These are phyloP conservation scores for Cucumis hystrix DNA, from an alignment of 306 rosid species.

Conservation along the genomic window DNA sequence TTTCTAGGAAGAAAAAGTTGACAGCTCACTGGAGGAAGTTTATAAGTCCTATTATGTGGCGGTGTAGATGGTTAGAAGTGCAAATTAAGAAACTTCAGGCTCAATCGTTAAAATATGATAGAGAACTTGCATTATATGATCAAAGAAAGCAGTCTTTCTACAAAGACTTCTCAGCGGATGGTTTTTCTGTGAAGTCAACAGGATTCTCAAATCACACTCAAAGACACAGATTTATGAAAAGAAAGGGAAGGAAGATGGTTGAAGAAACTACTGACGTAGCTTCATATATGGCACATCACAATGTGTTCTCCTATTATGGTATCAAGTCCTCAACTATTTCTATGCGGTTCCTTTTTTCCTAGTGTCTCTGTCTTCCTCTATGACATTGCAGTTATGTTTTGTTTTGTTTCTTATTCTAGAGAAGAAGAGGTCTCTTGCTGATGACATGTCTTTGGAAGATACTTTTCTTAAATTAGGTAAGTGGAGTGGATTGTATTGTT, in stretches of 20 bases:
- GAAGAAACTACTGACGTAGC: slow-evolving; percentile 56
- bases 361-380: slow-evolving; percentile 11
- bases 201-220: slow-evolving; percentile 32
- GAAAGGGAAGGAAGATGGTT: slow-evolving; percentile 67
- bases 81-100: slow-evolving; percentile 43
- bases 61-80: slow-evolving; percentile 76
- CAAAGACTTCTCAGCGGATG: slow-evolving; percentile 25
- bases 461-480: slow-evolving; percentile 58
- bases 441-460: slow-evolving; percentile 31
- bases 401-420: slow-evolving; percentile 28
- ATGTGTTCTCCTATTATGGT: slow-evolving; percentile 73
- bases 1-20: slow-evolving; percentile 44
- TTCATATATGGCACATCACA: slow-evolving; percentile 62
- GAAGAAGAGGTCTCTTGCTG: slow-evolving; percentile 51
- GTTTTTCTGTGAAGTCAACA: slow-evolving; percentile 51
- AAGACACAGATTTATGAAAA: slow-evolving; percentile 30
- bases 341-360: not conserved
- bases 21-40: slow-evolving; percentile 63
- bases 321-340: slow-evolving; percentile 8
- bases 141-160: slow-evolving; percentile 28
- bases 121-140: slow-evolving; percentile 42
- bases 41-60: slow-evolving; percentile 51
- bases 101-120: slow-evolving; percentile 37
- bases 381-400: slow-evolving; percentile 5
- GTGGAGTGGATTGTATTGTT: not conserved